phyloP scores from a whole-genome alignment of 2,329 filamentous ascomycete species.

The Neodidymelliopsis sp. region DNA sequence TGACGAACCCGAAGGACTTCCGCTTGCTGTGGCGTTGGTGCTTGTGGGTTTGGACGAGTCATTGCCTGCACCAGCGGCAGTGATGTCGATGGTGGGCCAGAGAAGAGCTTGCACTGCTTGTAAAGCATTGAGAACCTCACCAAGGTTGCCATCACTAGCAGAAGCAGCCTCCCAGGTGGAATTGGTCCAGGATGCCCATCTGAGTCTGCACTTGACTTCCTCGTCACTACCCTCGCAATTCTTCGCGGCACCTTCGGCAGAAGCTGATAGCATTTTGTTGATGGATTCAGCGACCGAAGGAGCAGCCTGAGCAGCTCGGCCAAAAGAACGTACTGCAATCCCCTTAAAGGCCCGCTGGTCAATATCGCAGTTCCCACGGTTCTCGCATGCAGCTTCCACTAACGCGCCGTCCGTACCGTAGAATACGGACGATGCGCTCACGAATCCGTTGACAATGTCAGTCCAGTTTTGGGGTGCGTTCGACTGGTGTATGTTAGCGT shows the following conservation, averaged over 20 bases:
- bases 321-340: slow-evolving; percentile 29
- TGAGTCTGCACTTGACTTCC: slow-evolving; percentile 20
- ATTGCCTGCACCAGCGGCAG: not conserved
- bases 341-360: slow-evolving; percentile 73
- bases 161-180: not conserved
- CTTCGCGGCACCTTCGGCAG: slow-evolving; percentile 31
- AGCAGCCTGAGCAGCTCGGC: slow-evolving; percentile 32
- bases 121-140: slow-evolving; percentile 31
- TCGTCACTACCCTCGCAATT: slow-evolving; percentile 20
- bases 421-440: slow-evolving; percentile 40
- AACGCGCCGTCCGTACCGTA: slow-evolving; percentile 65
- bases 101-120: slow-evolving; percentile 35
- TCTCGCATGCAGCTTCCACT: slow-evolving; percentile 72
- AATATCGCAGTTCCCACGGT: slow-evolving; percentile 62
- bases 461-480: slow-evolving; percentile 34
- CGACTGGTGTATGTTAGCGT: slow-evolving; percentile 25
- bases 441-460: slow-evolving; percentile 27
- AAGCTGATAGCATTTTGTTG: slow-evolving; percentile 24
- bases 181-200: slow-evolving; percentile 16
- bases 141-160: slow-evolving; percentile 23
- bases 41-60: not conserved
- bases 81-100: slow-evolving; percentile 23
- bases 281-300: slow-evolving; percentile 26
- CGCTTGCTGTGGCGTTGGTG: slow-evolving; percentile 3
- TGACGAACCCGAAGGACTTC: slow-evolving; percentile 13